These are phyloP conservation scores for Ramaria sp. DNA, from an alignment of 768 basidiomycete species.

Conservation along the genomic window DNA sequence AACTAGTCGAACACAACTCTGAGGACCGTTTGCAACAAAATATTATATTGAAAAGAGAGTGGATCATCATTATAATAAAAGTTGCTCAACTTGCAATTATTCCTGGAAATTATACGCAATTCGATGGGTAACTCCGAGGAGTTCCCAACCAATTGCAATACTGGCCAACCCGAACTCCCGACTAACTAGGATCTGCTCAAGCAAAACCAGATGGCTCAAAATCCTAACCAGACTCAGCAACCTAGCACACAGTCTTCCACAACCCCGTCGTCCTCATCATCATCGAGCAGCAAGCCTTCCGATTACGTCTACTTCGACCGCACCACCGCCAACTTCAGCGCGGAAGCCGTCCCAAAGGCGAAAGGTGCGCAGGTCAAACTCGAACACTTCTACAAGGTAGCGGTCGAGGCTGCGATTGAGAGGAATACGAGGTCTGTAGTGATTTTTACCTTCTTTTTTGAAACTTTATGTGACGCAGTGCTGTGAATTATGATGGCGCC, in stretches of 20 bases:
- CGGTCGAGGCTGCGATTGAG: constrained; percentile 91
- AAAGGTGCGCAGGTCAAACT: constrained; percentile 91
- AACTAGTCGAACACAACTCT: too few species aligned
- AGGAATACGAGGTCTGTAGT: constrained; percentile 69
- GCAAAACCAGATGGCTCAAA: too few species aligned
- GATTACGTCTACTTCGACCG: constrained; percentile 96
- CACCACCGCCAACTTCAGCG: constrained; percentile 62
- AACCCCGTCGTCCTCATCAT: not conserved
- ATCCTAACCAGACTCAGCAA: too few species aligned
- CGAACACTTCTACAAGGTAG: constrained; percentile 94
- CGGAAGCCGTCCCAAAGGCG: constrained; percentile 70
- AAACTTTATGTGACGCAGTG: not conserved
- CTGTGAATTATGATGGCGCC: not conserved
- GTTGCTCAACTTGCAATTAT: too few species aligned
- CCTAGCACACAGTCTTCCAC: not conserved
- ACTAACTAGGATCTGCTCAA: too few species aligned
- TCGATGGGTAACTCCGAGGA: too few species aligned
- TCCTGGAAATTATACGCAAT: too few species aligned
- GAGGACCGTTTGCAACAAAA: too few species aligned
- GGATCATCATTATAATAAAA: too few species aligned
- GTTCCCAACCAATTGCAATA: too few species aligned
- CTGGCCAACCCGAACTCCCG: too few species aligned
- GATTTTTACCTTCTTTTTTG: not conserved
- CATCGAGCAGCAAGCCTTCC: constrained; percentile 12
- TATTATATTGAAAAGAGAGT: too few species aligned